Evolutionary conservation across 2,329 filamentous ascomycete species (phyloP).

Genomic region (Endothia cerciana): DNA sequence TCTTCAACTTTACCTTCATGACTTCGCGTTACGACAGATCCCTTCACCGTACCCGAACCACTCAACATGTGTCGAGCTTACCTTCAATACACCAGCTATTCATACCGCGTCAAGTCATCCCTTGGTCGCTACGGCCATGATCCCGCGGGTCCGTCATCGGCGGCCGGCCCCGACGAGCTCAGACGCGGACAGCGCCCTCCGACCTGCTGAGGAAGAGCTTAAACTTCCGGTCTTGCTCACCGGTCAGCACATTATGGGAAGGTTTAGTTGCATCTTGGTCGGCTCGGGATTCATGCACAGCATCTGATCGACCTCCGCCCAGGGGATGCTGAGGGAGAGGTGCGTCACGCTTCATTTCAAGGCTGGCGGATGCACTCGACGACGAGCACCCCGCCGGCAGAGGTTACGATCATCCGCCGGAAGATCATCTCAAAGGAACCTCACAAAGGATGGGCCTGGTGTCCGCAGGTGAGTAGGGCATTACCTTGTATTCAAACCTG

Average conservation of each 20-base stretch:
- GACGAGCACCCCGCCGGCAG: background rate
- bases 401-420: background rate
- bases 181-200: background rate
- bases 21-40: background rate
- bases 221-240: background rate
- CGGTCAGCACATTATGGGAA: constrained; percentile 1
- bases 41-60: background rate
- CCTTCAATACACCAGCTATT: background rate
- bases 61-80: background rate
- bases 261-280: background rate
- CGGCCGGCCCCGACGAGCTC: background rate
- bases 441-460: background rate
- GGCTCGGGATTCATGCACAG: background rate
- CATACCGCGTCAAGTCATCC: background rate
- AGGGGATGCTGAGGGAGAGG: background rate
- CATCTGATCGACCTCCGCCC: background rate
- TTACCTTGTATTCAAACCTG: background rate
- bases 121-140: background rate
- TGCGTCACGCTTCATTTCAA: background rate
- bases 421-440: background rate
- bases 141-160: background rate
- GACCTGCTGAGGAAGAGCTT: background rate
- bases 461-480: background rate
- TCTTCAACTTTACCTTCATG: background rate
- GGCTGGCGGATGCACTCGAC: background rate